phyloP scores from a whole-genome alignment of 495 filamentous ascomycete genomes.

The Tuber umbilicatum region DNA sequence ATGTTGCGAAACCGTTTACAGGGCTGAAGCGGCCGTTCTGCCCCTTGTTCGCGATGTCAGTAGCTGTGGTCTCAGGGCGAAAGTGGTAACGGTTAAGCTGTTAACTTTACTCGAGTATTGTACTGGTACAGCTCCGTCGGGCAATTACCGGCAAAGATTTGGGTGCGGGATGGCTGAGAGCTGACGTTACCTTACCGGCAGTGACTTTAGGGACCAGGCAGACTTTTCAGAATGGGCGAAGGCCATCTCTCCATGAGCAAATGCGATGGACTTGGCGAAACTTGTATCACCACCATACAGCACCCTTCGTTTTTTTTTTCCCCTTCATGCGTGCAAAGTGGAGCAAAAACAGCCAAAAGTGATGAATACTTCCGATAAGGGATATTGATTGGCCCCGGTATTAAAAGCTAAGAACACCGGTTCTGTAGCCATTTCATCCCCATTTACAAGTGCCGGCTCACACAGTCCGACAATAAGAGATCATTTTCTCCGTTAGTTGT shows the following conservation, averaged over 20 bases:
- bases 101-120: background rate
- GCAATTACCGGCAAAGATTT: background rate
- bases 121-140: background rate
- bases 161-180: background rate
- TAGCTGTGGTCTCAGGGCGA: background rate
- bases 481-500: background rate
- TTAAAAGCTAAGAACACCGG: background rate
- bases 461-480: background rate
- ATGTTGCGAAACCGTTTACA: background rate
- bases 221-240: background rate
- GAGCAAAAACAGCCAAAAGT: background rate
- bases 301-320: background rate
- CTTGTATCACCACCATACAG: background rate
- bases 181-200: background rate
- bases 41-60: background rate
- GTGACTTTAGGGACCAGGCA: background rate
- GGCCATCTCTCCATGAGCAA: background rate
- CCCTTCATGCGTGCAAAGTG: background rate
- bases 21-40: background rate
- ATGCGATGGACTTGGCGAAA: background rate
- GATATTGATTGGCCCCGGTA: background rate
- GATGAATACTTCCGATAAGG: background rate
- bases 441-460: background rate
- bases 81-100: background rate
- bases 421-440: background rate